Conservation (phyloP, 306 rosid genomes). For the Sechiopsis laciniata region DNA sequence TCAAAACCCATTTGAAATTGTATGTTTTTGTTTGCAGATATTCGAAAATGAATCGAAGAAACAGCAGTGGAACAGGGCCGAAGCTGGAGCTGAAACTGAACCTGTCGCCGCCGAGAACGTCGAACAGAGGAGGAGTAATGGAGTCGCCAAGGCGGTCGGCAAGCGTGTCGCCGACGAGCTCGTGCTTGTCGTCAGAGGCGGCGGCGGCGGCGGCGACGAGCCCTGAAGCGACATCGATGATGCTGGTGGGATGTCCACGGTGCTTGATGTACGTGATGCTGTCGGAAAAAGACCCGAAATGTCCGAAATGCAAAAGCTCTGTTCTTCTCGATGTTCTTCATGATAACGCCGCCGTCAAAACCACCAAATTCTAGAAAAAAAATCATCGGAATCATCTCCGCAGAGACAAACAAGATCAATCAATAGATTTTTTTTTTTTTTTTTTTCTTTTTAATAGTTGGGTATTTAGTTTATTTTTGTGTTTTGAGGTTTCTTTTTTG, state of each 20-base stretch:
- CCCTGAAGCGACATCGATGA: conserved; percentile 70
- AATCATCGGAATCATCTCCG: too few species aligned
- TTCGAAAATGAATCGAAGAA: conserved; percentile 54
- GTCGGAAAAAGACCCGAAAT: conserved; percentile 63
- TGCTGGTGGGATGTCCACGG: conserved; percentile 74
- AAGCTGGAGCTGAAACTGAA: conserved; percentile 82
- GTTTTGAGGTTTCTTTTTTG: too few species aligned
- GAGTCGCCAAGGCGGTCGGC: conserved; percentile 57
- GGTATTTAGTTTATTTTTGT: not conserved
- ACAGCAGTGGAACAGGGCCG: conserved; percentile 29
- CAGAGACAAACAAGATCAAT: not conserved
- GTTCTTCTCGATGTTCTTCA: conserved; percentile 70
- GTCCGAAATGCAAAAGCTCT: conserved; percentile 94
- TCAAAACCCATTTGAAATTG: not conserved
- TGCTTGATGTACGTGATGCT: conserved; percentile 96
- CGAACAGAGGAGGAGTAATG: conserved; percentile 23
- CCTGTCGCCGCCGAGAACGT: conserved; percentile 70
- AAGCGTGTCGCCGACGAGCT: conserved; percentile 58
- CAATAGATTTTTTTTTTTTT: not conserved
- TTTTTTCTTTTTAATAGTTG: not conserved
- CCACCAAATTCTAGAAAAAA: conserved; percentile 36
- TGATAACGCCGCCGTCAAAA: conserved; percentile 33
- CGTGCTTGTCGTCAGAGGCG: conserved; percentile 78
- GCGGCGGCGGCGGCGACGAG: conserved; percentile 33
- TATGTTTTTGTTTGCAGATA: not conserved